A percentile compares a stretch with the other conserved stretches of the same genome.
Evolutionary conservation across 306 rosid genomes (phyloP).

Genomic region (Castanea crenata): DNA sequence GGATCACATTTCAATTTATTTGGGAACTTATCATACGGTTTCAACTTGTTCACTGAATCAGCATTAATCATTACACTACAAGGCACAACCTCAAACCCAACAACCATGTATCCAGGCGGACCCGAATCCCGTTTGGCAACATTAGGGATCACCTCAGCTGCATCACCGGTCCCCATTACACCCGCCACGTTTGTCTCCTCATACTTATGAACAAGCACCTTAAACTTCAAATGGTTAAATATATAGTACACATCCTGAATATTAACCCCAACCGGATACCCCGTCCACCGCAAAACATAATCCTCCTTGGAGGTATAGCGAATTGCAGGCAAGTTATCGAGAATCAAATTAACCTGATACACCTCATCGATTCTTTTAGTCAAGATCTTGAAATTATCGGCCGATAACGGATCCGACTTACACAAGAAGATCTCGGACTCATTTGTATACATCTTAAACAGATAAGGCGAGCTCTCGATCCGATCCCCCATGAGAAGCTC

Average conservation of each 20-base stretch:
- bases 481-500: constrained; percentile 98
- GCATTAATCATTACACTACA: constrained; percentile 65
- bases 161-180: constrained; percentile 94
- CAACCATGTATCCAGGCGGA: constrained; percentile 86
- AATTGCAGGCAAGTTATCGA: constrained; percentile 78
- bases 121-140: constrained; percentile 44
- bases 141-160: constrained; percentile 69
- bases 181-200: constrained; percentile 86
- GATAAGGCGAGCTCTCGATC: constrained; percentile 89
- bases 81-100: constrained; percentile 94
- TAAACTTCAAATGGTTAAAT: constrained; percentile 87
- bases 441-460: constrained; percentile 66
- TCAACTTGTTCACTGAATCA: constrained; percentile 47
- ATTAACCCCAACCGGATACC: constrained; percentile 88
- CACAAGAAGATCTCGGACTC: constrained; percentile 77
- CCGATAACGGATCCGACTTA: constrained; percentile 47
- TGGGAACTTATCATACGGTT: constrained; percentile 58
- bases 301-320: constrained; percentile 82
- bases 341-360: constrained; percentile 85
- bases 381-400: constrained; percentile 67
- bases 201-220: constrained; percentile 84
- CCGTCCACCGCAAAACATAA: constrained; percentile 77
- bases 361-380: constrained; percentile 88
- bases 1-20: constrained; percentile 65
- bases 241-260: constrained; percentile 73